Conservation (phyloP, 2,329 filamentous ascomycete genomes). For the Coccinonectria pachysandricola region DNA sequence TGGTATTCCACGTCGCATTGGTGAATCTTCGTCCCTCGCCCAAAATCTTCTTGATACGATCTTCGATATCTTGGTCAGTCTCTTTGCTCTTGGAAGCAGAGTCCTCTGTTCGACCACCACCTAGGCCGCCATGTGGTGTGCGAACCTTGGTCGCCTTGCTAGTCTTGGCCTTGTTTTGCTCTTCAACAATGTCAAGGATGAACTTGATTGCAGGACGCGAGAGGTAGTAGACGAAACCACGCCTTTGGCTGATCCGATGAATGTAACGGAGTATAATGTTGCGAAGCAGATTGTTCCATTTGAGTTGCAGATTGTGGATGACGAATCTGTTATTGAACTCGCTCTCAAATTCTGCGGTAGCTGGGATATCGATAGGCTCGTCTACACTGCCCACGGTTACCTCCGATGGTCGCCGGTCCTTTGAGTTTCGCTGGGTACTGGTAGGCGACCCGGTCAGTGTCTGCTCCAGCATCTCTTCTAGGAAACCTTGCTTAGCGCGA, state of each 20-base stretch:
- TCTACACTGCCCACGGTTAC: conserved; percentile 42
- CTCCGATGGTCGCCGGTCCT: conserved; percentile 23
- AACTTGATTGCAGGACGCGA: conserved; percentile 94
- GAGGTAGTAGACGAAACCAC: conserved; percentile 96
- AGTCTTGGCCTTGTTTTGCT: conserved; percentile 66
- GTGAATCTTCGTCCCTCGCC: conserved; percentile 78
- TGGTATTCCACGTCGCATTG: conserved; percentile 21
- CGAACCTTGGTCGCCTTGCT: conserved; percentile 20
- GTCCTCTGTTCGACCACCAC: conserved; percentile 26
- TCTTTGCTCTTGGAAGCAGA: conserved; percentile 42
- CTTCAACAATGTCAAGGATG: conserved; percentile 93
- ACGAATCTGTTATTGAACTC: conserved; percentile 98
- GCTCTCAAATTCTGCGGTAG: conserved; percentile 72
- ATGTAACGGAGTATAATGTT: conserved; percentile 97
- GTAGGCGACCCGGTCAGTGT: conserved; percentile 30
- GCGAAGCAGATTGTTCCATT: conserved; percentile 93
- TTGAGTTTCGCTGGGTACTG: conserved; percentile 17
- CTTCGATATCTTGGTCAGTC: conserved; percentile 58
- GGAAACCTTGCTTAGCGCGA: conserved; percentile 45
- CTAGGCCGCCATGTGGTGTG: conserved; percentile 18
- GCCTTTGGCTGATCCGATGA: conserved; percentile 90
- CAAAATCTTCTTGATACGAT: conserved; percentile 76
- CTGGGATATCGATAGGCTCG: conserved; percentile 53
- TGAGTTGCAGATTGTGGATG: conserved; percentile 92
- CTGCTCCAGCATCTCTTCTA: conserved; percentile 47